A percentile compares a stretch with the other conserved stretches of the same genome.
phyloP scores from a whole-genome alignment of 257 asterid genomes.

The Rubia yunnanensis region DNA sequence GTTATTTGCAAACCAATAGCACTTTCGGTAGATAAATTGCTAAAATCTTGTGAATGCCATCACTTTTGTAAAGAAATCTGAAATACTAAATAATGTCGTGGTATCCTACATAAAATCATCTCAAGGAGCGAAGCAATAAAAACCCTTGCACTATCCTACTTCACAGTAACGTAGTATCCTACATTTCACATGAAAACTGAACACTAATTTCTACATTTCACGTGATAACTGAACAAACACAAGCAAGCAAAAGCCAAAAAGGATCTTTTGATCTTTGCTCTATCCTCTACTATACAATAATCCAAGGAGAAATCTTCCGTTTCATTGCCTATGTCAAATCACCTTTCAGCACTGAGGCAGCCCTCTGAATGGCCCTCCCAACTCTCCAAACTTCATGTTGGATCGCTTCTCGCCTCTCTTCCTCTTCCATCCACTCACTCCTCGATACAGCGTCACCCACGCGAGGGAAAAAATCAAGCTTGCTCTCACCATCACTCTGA shows the following conservation, averaged over 20 bases:
- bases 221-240: background rate
- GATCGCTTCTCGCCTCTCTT: slow-evolving; percentile 23
- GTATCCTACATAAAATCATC: too few relatives aligned
- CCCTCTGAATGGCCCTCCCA: slow-evolving; percentile 77
- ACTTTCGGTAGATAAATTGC: too few relatives aligned
- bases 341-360: slow-evolving; percentile 53
- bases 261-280: background rate
- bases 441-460: slow-evolving; percentile 39
- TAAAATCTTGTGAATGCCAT: too few relatives aligned
- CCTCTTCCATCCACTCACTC: slow-evolving; percentile 12
- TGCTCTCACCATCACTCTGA: slow-evolving; percentile 28
- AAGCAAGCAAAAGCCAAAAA: background rate
- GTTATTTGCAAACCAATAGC: too few relatives aligned
- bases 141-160: background rate
- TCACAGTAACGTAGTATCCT: background rate
- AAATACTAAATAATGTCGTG: too few relatives aligned
- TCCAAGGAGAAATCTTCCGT: background rate
- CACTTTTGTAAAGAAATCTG: too few relatives aligned
- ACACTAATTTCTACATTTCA: background rate
- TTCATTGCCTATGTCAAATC: slow-evolving; percentile 33
- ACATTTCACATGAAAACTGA: background rate
- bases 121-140: background rate
- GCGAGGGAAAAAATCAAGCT: slow-evolving; percentile 71
- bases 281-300: background rate
- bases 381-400: slow-evolving; percentile 83